Evolutionary conservation across 495 filamentous ascomycete genomes (phyloP), one percentile per base, ranked within the genome.

Genomic region (Lichenothelia convexa): DNA sequence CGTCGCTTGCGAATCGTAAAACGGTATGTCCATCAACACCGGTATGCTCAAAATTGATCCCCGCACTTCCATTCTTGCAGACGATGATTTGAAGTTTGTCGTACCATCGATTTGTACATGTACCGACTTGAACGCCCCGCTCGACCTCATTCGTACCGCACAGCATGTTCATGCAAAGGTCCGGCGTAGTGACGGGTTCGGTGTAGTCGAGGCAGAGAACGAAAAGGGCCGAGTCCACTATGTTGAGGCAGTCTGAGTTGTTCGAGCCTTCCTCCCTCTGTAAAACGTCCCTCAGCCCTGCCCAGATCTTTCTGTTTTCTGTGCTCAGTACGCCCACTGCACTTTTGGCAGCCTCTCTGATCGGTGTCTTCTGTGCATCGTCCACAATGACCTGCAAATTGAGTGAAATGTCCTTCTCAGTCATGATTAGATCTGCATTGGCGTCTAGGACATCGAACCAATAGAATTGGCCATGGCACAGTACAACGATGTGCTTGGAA

Each of bases 21-120:
- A 97, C 91, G 1, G 89, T 97, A 51, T 97, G 89, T 11, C 89
- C 89, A 51, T 97, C 89, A 4, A 97, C 89, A 45, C 91, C 91
- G 0, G 89, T 97, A 53, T 97, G 89, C 53, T 97, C 89, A 44
- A 95, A 94, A 57, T 97, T 97, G 71, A 97, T 95, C 19, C 89
- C 89, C 0, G 89, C 89, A 42, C 79, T 89, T 7, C 89, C 89
- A 58, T 94, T 97, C 62, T 93, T 91, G 67, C 91, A 95, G 26
- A 97, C 89, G 37, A 97, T 97, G 42, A 97, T 95, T 53, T 97
- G 89, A 18, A 97, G 69, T 58, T 97, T 97, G 57, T 97, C 89
- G 49, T 97, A 97, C 89, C 89, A 97, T 36, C 89, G 68, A 54
- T 97, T 97, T 11, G 87, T 93, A 57, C 89, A 97, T 22, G 89